Evolutionary conservation across 192 early-diverging fungal genomes (phyloP).

Genomic region (Backusella parvicylindrica): DNA sequence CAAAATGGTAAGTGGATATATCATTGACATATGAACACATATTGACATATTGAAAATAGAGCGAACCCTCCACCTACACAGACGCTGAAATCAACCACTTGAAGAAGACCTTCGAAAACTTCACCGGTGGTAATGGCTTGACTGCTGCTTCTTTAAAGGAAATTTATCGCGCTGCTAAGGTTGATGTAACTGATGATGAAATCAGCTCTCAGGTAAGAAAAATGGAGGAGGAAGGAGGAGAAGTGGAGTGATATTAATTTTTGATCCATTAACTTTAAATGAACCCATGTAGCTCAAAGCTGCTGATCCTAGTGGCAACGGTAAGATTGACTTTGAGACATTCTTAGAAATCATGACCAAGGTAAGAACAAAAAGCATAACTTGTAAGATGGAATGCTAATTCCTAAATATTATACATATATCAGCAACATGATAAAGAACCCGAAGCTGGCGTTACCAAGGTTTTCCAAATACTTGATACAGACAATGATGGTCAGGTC

Average conservation of each 20-base stretch:
- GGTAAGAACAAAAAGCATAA: not conserved
- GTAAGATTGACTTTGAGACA: slow-evolving; percentile 18
- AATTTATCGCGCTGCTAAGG: slow-evolving; percentile 19
- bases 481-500: slow-evolving; percentile 28
- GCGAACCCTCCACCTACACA: slow-evolving; percentile 9
- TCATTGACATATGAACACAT: not conserved
- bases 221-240: not conserved
- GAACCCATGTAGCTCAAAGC: slow-evolving; percentile 3
- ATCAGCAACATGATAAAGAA: slow-evolving; percentile 26
- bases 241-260: not conserved
- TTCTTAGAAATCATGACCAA: slow-evolving; percentile 31
- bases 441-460: slow-evolving; percentile 28
- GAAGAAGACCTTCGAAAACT: slow-evolving; percentile 14
- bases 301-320: slow-evolving; percentile 5
- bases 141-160: slow-evolving; percentile 20
- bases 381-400: not conserved
- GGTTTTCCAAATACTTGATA: slow-evolving; percentile 25
- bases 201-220: slow-evolving; percentile 24
- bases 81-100: slow-evolving; percentile 26
- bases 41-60: slow-evolving; percentile 7
- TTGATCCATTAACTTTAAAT: not conserved
- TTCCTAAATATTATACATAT: not conserved
- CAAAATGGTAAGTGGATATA: not conserved
- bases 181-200: slow-evolving; percentile 21
- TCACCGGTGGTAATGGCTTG: slow-evolving; percentile 26